Conservation (phyloP, 2,329 filamentous ascomycete species). For the Exophiala phaeomuriformis region DNA sequence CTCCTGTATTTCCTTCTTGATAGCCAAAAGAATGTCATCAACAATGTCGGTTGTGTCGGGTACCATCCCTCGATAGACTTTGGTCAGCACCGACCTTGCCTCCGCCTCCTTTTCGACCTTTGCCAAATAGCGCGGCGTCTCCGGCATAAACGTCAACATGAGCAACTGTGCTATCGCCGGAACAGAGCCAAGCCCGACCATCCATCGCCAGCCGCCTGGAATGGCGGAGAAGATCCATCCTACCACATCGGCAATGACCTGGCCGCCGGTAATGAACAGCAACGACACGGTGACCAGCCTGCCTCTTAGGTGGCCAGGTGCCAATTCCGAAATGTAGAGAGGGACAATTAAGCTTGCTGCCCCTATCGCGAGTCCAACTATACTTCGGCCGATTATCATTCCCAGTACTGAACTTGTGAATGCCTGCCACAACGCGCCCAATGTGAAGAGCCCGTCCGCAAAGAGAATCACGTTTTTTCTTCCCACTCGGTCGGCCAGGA, state of each 20-base stretch:
- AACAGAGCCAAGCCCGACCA: slow-evolving; percentile 76
- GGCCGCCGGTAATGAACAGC: slow-evolving; percentile 77
- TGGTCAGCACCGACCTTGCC: slow-evolving; percentile 59
- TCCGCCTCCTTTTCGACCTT: slow-evolving; percentile 55
- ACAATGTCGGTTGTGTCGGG: slow-evolving; percentile 43
- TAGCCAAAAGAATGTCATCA: slow-evolving; percentile 57
- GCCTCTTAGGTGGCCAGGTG: slow-evolving; percentile 68
- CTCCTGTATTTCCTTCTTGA: slow-evolving; percentile 67
- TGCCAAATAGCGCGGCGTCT: slow-evolving; percentile 83
- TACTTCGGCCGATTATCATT: slow-evolving; percentile 42
- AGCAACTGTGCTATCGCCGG: slow-evolving; percentile 66
- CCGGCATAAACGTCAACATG: slow-evolving; percentile 67
- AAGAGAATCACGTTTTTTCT: slow-evolving; percentile 43
- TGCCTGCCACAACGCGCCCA: slow-evolving; percentile 41
- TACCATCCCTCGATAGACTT: slow-evolving; percentile 49
- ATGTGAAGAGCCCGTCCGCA: slow-evolving; percentile 41
- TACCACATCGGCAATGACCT: slow-evolving; percentile 78
- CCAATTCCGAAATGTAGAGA: slow-evolving; percentile 79
- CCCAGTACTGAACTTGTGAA: slow-evolving; percentile 36
- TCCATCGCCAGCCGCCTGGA: slow-evolving; percentile 71
- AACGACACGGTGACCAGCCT: slow-evolving; percentile 73
- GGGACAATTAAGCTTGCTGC: slow-evolving; percentile 68
- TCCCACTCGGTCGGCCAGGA: slow-evolving; percentile 45
- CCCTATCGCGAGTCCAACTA: slow-evolving; percentile 44
- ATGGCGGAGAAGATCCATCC: slow-evolving; percentile 66